Evolutionary conservation across 2,329 filamentous ascomycete species (phyloP), one percentile per base, ranked within the genome.

Genomic region (Anisogramma anomala): DNA sequence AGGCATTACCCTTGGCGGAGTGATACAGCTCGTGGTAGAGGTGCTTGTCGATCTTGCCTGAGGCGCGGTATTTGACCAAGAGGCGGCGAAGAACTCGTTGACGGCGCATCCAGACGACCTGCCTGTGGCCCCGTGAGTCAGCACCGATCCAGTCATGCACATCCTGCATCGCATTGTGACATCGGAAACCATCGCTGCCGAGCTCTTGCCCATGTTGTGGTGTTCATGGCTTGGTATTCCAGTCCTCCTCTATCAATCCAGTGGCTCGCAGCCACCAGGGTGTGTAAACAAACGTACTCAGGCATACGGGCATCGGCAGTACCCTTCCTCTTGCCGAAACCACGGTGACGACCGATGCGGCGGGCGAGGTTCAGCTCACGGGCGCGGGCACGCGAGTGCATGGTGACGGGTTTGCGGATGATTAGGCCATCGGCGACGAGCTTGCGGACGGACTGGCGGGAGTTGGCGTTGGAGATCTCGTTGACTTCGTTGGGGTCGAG

Each of bases 251-350:
- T 25, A 30, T 34, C 35, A n/a, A 33, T 37, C 23, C 36, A 32
- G 6, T 33, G 14, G 11, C 15, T 20, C 18, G 17, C 22, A 3
- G 14, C 25, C 10, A 3, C 36, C 10, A 22, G 22, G 34, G 22
- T 13, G 32, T 20, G 34, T 22, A n/a, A 48, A n/a, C n/a, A n/a
- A 52, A 64, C 83, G 66, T 84, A 91, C 84, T 81, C 82, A 65
- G 89, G 89, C 91, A 98, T 98, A 82, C 91, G 86, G 66, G 91
- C 89, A 67, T 98, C 89, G 67, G 85, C 85, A 63, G 93, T 96
- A 95, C 91, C 93, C 89, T 98, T 98, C 72, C 91, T 86, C 87
- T 98, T 98, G 85, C 91, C 91, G 76, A 94, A 94, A 67, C 91
- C 91, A 71, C 91, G 84, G 79, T 98, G 91, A 72, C 91, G 80